Base-by-base conservation (phyloP, 2,329 filamentous ascomycete genomes). In the Calonectria pauciramosa region DNA sequence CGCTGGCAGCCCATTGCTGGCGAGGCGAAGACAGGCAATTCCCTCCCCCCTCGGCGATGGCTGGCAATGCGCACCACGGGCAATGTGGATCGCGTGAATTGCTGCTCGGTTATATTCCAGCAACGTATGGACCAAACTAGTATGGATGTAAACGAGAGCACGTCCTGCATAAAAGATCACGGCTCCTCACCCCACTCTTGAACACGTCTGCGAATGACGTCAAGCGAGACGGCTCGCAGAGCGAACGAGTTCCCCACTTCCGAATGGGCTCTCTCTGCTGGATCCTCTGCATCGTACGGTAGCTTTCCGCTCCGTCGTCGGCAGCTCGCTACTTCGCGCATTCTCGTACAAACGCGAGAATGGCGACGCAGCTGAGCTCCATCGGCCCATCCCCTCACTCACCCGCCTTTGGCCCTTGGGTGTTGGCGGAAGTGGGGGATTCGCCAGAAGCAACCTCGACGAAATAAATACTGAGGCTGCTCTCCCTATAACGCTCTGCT, bases 401-500 rank as follows among this genome's bases (percentile, higher is more conserved):
- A 23, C n/a, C 13, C 11, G 23, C 26, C 14, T 4, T n/a, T 23
- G 9, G 4, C 5, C n/a, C 30, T n/a, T n/a, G n/a, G n/a, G n/a
- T n/a, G 30, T 32, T 8, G 30, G 34, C 56, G n/a, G 32, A 41
- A 63, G 56, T 63, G 56, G 56, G 56, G 56, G 56, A 59, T 41
- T 63, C 4, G 28, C 60, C 41, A 13, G 26, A 8, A 20, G 11
- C 56, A 41, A 14, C 23, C 26, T 54, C 10, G 28, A 34, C 23
- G 23, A 13, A 30, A 59, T 69, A 69, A 59, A 54, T 59, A 69
- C 26, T 52, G 34, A 68, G 65, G 23, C 51, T 54, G 41, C 28
- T 23, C 56, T 11, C 23, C 18, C 44, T 47, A 20, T 47, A 47
- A 20, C 26, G 26, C 14, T 26, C 38, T 32, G 60, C 38, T 51